Evolutionary conservation across 2,329 filamentous ascomycete species (phyloP).

Genomic region (Penicillium sclerotigenum): DNA sequence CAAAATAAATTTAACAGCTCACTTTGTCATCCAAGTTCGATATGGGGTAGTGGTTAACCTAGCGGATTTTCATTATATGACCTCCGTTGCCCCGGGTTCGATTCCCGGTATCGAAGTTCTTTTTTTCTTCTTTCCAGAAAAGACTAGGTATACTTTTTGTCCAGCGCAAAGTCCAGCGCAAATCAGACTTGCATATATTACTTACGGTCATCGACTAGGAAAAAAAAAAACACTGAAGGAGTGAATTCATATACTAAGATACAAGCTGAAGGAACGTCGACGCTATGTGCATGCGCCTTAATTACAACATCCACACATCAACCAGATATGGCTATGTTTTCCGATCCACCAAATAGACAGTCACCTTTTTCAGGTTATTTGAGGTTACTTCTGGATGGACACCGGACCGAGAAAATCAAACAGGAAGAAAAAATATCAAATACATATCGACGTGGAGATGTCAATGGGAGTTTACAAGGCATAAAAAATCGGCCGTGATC

Average conservation of each 20-base stretch:
- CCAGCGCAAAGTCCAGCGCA: too few species aligned
- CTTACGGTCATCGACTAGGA: too few species aligned
- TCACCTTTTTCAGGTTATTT: too few species aligned
- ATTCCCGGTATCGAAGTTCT: conserved; percentile 3
- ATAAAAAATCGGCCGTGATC: background rate
- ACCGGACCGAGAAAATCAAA: background rate
- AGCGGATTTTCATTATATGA: conserved; percentile 1
- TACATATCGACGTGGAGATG: background rate
- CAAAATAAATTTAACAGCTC: rapidly evolving
- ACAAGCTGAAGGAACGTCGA: conserved; percentile 1
- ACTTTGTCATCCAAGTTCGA: background rate
- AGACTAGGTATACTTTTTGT: background rate
- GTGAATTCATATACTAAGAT: conserved; percentile 4
- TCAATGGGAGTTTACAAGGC: conserved; percentile 1
- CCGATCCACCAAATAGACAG: background rate
- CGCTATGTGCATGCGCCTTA: background rate
- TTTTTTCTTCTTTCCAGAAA: background rate
- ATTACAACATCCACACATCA: conserved; percentile 3
- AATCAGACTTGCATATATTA: background rate
- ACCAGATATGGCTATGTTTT: conserved; percentile 5
- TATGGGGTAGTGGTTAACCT: conserved; percentile 8
- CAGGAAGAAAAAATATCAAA: background rate
- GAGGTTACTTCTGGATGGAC: background rate
- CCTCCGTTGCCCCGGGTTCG: conserved; percentile 3
- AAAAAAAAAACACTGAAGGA: background rate